Percentiles rank a stretch among this genome's conserved stretches.
Conservation (phyloP, 2,329 filamentous ascomycete genomes). For the Tolypocladium cylindrosporum region DNA sequence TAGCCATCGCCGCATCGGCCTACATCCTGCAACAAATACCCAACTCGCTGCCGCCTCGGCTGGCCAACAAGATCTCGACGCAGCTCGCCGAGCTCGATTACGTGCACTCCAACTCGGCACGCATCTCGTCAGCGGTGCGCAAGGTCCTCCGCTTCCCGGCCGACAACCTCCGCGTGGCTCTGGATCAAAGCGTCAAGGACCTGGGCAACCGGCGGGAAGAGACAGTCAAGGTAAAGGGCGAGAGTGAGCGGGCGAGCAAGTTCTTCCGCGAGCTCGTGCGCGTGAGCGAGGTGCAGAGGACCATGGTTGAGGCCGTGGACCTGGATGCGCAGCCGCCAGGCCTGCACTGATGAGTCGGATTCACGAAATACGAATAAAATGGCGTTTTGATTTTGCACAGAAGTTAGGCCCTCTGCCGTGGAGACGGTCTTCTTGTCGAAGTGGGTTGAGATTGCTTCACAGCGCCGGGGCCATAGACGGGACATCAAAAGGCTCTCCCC, state of each 20-base stretch:
- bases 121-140: constrained; percentile 78
- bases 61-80: constrained; percentile 73
- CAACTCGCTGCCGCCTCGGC: constrained; percentile 73
- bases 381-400: neutral
- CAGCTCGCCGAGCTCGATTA: constrained; percentile 82
- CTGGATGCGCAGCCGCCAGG: constrained; percentile 41
- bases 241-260: constrained; percentile 79
- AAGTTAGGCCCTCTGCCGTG: neutral
- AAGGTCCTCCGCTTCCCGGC: constrained; percentile 83
- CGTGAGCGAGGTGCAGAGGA: constrained; percentile 44
- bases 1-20: constrained; percentile 63
- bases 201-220: constrained; percentile 70
- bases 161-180: constrained; percentile 71
- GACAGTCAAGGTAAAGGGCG: constrained; percentile 67
- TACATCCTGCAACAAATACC: constrained; percentile 86
- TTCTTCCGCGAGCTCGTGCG: constrained; percentile 84
- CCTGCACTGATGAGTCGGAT: constrained; percentile 12
- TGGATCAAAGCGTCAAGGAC: constrained; percentile 79
- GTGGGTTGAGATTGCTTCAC: neutral
- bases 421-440: neutral
- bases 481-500: neutral
- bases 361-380: neutral
- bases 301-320: constrained; percentile 40
- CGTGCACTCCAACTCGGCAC: constrained; percentile 75
- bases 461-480: neutral